Percentiles rank a stretch among this genome's conserved stretches.
These are phyloP conservation scores for Talaromyces nanjingensis DNA, from an alignment of 495 filamentous ascomycete genomes.

Conservation along the genomic window DNA sequence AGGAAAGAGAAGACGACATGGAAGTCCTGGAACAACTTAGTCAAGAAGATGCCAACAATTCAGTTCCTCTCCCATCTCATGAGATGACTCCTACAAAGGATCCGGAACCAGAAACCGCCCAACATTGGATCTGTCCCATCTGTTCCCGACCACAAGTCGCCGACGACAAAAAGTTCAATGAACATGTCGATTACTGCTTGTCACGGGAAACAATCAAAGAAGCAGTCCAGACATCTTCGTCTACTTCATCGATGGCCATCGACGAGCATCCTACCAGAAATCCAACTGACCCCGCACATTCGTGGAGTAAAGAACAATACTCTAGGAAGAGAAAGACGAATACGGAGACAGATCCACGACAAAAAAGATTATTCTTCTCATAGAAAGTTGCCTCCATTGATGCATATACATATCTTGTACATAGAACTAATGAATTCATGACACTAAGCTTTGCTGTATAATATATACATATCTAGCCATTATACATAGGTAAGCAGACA, in stretches of 20 bases:
- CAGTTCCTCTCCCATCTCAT: conserved; percentile 5
- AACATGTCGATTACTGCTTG: conserved; percentile 90
- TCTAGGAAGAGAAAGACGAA: conserved; percentile 3
- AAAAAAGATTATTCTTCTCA: conserved; percentile 5
- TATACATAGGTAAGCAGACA: not conserved
- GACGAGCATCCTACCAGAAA: not conserved
- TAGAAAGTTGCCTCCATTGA: not conserved
- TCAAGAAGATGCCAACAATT: conserved; percentile 41
- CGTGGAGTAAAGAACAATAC: not conserved
- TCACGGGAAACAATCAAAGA: conserved; percentile 81
- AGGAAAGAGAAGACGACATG: conserved; percentile 60
- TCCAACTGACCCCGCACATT: not conserved
- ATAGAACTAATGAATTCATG: not conserved
- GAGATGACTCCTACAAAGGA: not conserved
- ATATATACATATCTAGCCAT: not conserved
- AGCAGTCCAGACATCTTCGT: conserved; percentile 48
- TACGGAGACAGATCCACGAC: not conserved
- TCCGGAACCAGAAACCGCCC: conserved; percentile 11
- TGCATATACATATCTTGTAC: not conserved
- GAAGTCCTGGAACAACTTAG: conserved; percentile 55
- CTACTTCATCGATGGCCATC: not conserved
- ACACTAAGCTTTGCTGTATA: not conserved
- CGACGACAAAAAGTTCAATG: conserved; percentile 76
- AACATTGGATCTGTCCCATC: conserved; percentile 77
- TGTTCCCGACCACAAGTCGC: conserved; percentile 67